Percentiles rank a stretch among this genome's conserved stretches.
Evolutionary conservation across 257 asterid species (phyloP).

Genomic region (Gentiana macrophylla): DNA sequence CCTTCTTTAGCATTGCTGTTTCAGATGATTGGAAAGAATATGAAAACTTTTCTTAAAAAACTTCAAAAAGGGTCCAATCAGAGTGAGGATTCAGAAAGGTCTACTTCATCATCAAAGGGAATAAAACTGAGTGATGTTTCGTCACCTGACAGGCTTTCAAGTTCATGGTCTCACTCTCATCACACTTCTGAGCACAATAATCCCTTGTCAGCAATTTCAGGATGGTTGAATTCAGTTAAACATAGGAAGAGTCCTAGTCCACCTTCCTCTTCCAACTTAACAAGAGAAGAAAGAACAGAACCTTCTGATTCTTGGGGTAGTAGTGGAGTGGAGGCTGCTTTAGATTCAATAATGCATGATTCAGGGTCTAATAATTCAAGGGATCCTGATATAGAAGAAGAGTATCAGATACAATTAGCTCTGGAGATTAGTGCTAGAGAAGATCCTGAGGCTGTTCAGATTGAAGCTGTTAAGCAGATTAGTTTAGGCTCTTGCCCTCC

Average conservation of each 20-base stretch:
- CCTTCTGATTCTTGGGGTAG: slow-evolving; percentile 65
- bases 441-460: slow-evolving; percentile 98
- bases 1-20: slow-evolving; percentile 41
- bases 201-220: slow-evolving; percentile 73
- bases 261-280: slow-evolving; percentile 54
- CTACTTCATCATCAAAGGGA: slow-evolving; percentile 53
- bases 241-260: slow-evolving; percentile 65
- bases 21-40: slow-evolving; percentile 21
- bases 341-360: slow-evolving; percentile 51
- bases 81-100: slow-evolving; percentile 61
- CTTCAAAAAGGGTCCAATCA: slow-evolving; percentile 74
- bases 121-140: slow-evolving; percentile 39
- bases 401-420: slow-evolving; percentile 86
- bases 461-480: slow-evolving; percentile 96
- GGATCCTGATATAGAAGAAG: slow-evolving; percentile 88
- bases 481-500: slow-evolving; percentile 77
- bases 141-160: slow-evolving; percentile 34
- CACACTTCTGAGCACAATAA: slow-evolving; percentile 47
- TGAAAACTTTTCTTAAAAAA: slow-evolving; percentile 81
- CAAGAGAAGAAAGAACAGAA: slow-evolving; percentile 43
- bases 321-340: slow-evolving; percentile 55
- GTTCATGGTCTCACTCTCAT: slow-evolving; percentile 32
- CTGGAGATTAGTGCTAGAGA: slow-evolving; percentile 92
- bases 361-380: slow-evolving; percentile 55
- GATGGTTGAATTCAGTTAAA: slow-evolving; percentile 85